These are phyloP conservation scores for Pseudogymnoascus sp. DNA, from an alignment of 2,329 filamentous ascomycete species.

Conservation along the genomic window DNA sequence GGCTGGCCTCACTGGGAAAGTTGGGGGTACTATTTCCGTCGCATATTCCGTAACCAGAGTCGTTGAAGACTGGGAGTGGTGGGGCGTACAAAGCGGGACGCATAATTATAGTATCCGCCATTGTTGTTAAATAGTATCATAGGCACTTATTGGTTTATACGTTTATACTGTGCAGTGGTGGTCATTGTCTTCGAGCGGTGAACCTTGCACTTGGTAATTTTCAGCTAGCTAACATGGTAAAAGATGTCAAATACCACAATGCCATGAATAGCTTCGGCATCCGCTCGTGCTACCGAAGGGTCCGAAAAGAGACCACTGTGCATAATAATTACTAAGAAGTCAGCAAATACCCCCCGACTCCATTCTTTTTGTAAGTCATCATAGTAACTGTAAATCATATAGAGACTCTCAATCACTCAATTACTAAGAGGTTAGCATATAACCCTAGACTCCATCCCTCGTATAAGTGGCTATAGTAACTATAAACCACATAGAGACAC, in stretches of 20 bases:
- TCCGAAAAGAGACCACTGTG: not conserved
- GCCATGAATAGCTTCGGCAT: not conserved
- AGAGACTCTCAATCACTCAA: too few relatives aligned
- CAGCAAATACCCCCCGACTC: not conserved
- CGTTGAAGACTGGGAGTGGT: too few relatives aligned
- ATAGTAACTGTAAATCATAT: not conserved
- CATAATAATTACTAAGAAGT: not conserved
- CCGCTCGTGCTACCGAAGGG: not conserved
- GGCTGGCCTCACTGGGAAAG: too few relatives aligned
- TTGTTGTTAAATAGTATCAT: not conserved
- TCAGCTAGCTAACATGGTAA: not conserved
- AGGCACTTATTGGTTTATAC: not conserved
- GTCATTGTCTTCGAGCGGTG: not conserved
- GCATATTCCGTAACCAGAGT: too few relatives aligned
- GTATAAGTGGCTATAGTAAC: not conserved
- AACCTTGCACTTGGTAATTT: not conserved
- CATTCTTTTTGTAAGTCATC: not conserved
- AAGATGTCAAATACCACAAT: not conserved
- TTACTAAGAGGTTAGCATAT: too few relatives aligned
- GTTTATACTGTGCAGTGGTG: not conserved
- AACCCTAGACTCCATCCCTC: too few relatives aligned
- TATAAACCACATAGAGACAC: not conserved
- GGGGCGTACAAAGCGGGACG: too few relatives aligned
- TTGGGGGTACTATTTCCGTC: too few relatives aligned
- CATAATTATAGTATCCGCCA: not conserved